Conservation (phyloP, 139 green algal genomes). For the Chlamydomonas sp. region DNA sequence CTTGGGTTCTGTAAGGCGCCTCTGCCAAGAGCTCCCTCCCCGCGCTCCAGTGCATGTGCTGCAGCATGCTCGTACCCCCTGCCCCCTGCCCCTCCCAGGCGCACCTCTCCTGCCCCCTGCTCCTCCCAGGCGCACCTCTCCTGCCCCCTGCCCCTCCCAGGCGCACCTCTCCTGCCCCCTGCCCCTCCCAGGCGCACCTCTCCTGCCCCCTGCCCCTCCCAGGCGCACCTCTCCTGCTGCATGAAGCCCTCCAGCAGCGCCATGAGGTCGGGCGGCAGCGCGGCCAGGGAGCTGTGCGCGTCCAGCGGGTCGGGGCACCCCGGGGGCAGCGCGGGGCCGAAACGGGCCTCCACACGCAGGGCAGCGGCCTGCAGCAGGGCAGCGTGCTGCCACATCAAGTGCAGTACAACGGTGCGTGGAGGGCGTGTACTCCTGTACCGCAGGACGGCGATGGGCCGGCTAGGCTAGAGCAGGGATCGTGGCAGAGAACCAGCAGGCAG, state of each 20-base stretch:
- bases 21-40: too few relatives aligned
- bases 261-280: conserved; percentile 21
- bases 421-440: not conserved
- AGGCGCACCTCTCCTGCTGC: conserved; percentile 28
- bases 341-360: conserved; percentile 17
- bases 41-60: too few relatives aligned
- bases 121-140: not conserved
- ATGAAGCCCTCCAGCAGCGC: conserved; percentile 1
- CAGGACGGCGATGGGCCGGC: not conserved
- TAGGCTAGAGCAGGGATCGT: not conserved
- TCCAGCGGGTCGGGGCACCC: not conserved
- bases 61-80: too few relatives aligned
- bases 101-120: not conserved
- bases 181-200: not conserved
- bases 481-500: not conserved
- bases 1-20: too few relatives aligned
- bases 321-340: conserved; percentile 21
- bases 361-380: not conserved
- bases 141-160: not conserved
- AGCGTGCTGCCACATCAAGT: not conserved
- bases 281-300: not conserved
- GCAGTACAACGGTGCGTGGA: not conserved
- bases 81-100: too few relatives aligned
- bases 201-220: not conserved
- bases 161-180: not conserved